phyloP scores from a whole-genome alignment of 139 green algal species.

The Dunaliella sp. region DNA sequence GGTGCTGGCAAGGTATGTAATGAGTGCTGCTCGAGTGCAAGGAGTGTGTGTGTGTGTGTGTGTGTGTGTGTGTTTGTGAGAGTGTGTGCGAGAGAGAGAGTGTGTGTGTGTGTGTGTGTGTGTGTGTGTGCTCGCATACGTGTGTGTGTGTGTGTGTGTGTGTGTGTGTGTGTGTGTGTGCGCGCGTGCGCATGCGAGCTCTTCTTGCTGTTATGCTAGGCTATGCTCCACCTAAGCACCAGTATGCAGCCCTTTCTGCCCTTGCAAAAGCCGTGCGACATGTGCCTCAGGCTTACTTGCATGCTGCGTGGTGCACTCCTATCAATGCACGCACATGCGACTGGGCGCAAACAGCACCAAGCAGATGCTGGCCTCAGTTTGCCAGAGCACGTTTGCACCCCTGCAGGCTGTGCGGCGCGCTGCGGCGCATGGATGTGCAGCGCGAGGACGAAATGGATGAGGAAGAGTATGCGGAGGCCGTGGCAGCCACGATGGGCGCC shows the following conservation, averaged over 20 bases:
- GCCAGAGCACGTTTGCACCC: too few species aligned
- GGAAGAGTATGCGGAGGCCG: conserved; percentile 36
- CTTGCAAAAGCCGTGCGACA: neutral
- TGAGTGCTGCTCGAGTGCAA: neutral
- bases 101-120: neutral
- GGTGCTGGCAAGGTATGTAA: neutral
- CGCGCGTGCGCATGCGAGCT: too few species aligned
- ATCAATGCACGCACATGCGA: neutral
- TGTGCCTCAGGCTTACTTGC: neutral
- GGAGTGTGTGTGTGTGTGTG: neutral
- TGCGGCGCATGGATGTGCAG: conserved; percentile 26
- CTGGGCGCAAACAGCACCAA: neutral
- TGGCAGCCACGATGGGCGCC: neutral
- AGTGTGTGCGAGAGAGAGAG: neutral
- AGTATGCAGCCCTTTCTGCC: neutral
- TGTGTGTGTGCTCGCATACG: too few species aligned
- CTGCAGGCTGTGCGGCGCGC: conserved; percentile 27
- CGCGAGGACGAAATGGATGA: conserved; percentile 28
- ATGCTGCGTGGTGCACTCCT: neutral
- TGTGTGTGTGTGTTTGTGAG: neutral
- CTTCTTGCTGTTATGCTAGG: too few species aligned
- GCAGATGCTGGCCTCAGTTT: too few species aligned
- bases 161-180: too few species aligned
- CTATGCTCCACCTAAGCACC: too few species aligned
- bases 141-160: too few species aligned